A percentile compares a stretch with the other conserved stretches of the same genome.
These are phyloP conservation scores for Aspergillus felis DNA, from an alignment of 2,329 filamentous ascomycete species.

Conservation along the genomic window DNA sequence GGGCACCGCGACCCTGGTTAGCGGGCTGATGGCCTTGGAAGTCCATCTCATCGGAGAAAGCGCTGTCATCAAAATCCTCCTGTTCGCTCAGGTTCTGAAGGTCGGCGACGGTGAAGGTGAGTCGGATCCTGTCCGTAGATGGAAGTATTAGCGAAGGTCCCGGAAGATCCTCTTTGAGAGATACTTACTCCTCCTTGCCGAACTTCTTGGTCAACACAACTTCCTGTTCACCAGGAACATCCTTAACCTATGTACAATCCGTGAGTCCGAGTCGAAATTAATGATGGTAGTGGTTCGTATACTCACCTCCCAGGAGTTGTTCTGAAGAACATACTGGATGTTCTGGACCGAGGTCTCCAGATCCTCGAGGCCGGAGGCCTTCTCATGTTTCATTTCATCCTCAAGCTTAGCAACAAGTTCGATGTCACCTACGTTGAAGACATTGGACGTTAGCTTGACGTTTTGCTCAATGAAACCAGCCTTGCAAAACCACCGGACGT, in stretches of 20 bases:
- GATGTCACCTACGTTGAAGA: constrained; percentile 54
- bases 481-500: background rate
- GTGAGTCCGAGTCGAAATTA: background rate
- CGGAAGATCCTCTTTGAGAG: background rate
- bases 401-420: constrained; percentile 85
- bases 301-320: constrained; percentile 72
- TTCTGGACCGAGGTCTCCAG: constrained; percentile 76
- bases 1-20: constrained; percentile 49
- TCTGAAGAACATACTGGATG: constrained; percentile 87
- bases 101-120: constrained; percentile 82
- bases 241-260: constrained; percentile 51
- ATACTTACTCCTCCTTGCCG: constrained; percentile 77
- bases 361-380: constrained; percentile 70
- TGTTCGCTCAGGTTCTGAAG: constrained; percentile 64
- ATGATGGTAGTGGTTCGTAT: background rate
- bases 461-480: background rate
- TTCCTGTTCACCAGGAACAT: constrained; percentile 80
- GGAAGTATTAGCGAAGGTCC: background rate
- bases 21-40: constrained; percentile 52
- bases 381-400: constrained; percentile 78
- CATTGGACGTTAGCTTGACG: background rate
- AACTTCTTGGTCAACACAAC: constrained; percentile 78
- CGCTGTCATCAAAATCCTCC: constrained; percentile 52
- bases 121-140: constrained; percentile 58
- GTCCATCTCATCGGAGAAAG: constrained; percentile 57